Base-by-base conservation (phyloP, 495 filamentous ascomycete species). In the Tuber melanosporum region DNA sequence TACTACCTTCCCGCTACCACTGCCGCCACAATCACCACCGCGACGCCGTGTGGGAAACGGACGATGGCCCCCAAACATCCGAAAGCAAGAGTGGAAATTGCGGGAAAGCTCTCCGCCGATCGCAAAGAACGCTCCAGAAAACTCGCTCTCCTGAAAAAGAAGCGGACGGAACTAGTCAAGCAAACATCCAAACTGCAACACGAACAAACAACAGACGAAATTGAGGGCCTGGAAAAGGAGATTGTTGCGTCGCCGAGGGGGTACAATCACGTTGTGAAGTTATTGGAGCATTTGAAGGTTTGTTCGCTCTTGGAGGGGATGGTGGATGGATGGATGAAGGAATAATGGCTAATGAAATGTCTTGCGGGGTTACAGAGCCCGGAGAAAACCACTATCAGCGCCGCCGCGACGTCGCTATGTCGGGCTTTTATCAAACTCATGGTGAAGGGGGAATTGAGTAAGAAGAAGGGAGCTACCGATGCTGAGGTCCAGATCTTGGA, bases 351-450 rank as follows among this genome's bases (percentile, higher is more conserved):
- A 17, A 66, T 66, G 57, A 36, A 17, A 36, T 36, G 57, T 36
- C 2, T 66, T 19, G 57, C 26, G 57, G n/a, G 57, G 14, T 66
- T 3, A 32, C 26, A 66, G 57, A 66, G 57, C 17, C 57, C 57
- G 26, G 26, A 66, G 57, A 66, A 66, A 36, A 32, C 57, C 5
- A 66, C 26, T 14, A 36, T 66, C 57, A 66, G 57, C 26, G 57
- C 90, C 36, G 92, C 93, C 0, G 89, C 91, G 0, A 91, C 97
- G 26, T 89, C 94, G 2, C 86, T 98, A 43, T 98, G 94, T 83
- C 90, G 94, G 77, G 91, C 94, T n/a, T 97, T 99, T 82, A 90
- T 91, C 81, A 89, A 91, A 76, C 87, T 99, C 72, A 89, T 97
- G 81, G 91, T 91, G 15, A 87, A 87, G n/a, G 94, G 94, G 77